Percentiles rank a stretch among this genome's conserved stretches.
phyloP scores from a whole-genome alignment of 306 rosid species.

The Gynostemma pentaphyllum region DNA sequence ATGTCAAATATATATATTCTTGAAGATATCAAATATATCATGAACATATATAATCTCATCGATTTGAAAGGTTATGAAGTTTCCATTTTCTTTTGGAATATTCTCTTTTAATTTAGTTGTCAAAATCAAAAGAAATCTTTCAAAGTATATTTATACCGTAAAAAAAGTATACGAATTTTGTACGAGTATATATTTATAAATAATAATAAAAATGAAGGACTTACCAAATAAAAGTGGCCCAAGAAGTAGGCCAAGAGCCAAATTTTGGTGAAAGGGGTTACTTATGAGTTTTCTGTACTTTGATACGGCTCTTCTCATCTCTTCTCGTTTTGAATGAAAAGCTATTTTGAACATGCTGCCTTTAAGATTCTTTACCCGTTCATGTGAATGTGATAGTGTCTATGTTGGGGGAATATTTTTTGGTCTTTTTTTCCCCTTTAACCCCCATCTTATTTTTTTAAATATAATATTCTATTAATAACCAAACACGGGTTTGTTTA shows the following conservation, averaged over 20 bases:
- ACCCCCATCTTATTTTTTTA: too few relatives aligned
- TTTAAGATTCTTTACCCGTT: too few relatives aligned
- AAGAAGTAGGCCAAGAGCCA: conserved; percentile 30
- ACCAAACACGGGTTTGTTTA: too few relatives aligned
- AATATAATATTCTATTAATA: too few relatives aligned
- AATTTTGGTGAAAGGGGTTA: conserved; percentile 11
- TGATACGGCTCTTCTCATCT: conserved; percentile 13
- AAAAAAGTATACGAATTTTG: conserved; percentile 1
- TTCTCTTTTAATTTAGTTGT: not conserved
- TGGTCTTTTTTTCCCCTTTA: too few relatives aligned
- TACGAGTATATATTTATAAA: not conserved
- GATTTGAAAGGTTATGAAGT: not conserved
- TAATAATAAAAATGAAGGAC: not conserved
- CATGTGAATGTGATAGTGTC: too few relatives aligned
- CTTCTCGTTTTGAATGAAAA: too few relatives aligned
- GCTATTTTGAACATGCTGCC: too few relatives aligned
- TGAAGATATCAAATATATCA: conserved; percentile 1
- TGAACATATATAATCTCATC: not conserved
- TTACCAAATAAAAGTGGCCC: conserved; percentile 22
- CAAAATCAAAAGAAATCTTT: not conserved
- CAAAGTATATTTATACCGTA: conserved; percentile 11
- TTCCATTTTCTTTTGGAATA: not conserved
- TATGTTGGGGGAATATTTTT: too few relatives aligned
- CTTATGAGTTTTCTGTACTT: conserved; percentile 9
- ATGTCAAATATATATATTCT: not conserved